A percentile compares a stretch with the other conserved stretches of the same genome.
These are phyloP conservation scores for Coniochaeta sp. DNA, from an alignment of 2,329 filamentous ascomycete genomes.

Conservation along the genomic window DNA sequence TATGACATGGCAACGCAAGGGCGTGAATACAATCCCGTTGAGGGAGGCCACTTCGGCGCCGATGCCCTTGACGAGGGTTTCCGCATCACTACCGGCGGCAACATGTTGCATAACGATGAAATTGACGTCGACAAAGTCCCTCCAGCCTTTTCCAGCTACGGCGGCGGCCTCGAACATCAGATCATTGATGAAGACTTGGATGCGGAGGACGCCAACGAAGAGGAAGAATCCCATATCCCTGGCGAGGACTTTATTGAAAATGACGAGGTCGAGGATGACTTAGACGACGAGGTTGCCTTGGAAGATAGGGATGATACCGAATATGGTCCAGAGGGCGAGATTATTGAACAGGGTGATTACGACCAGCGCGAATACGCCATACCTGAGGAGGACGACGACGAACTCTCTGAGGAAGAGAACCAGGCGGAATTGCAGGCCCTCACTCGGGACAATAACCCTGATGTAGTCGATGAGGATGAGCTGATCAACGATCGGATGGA, in stretches of 20 bases:
- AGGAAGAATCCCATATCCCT: neutral
- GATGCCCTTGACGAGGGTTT: conserved; percentile 14
- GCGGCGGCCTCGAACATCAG: conserved; percentile 3
- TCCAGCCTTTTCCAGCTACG: conserved; percentile 16
- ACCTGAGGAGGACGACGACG: conserved; percentile 16
- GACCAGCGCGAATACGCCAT: conserved; percentile 17
- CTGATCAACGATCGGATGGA: conserved; percentile 13
- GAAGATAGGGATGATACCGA: conserved; percentile 11
- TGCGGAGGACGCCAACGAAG: neutral
- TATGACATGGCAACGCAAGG: conserved; percentile 16
- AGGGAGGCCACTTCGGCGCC: conserved; percentile 14
- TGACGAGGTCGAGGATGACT: conserved; percentile 4
- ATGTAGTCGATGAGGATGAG: conserved; percentile 13
- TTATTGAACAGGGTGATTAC: conserved; percentile 17
- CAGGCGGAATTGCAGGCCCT: conserved; percentile 13
- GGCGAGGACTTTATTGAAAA: conserved; percentile 7
- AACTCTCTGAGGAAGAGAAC: conserved; percentile 13
- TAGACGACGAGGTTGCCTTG: conserved; percentile 8
- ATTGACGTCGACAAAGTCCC: conserved; percentile 10
- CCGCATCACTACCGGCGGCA: conserved; percentile 6
- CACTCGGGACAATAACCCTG: conserved; percentile 12
- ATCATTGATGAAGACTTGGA: neutral
- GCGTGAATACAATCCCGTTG: conserved; percentile 13
- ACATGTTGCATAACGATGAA: conserved; percentile 8
- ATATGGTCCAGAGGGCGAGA: conserved; percentile 13